Evolutionary conservation across 345 rosid species (phyloP).

Genomic region (Murraya paniculata): DNA sequence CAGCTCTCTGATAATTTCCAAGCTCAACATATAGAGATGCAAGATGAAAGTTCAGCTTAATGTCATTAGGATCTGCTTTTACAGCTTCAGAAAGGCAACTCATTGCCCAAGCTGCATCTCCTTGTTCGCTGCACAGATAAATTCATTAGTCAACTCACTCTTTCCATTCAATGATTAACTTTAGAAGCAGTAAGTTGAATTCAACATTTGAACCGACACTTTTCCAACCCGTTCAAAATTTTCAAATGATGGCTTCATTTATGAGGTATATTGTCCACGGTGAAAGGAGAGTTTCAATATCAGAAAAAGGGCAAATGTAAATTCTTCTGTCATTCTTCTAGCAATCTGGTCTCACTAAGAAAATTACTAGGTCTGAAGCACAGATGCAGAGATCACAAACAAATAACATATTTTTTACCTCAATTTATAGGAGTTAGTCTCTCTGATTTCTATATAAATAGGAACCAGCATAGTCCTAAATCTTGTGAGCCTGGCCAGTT

Average conservation of each 20-base stretch:
- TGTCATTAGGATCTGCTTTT: conserved; percentile 67
- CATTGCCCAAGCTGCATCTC: conserved; percentile 43
- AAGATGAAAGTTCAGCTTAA: conserved; percentile 48
- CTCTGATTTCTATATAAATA: neutral
- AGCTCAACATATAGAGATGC: conserved; percentile 57
- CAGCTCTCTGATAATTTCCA: conserved; percentile 68
- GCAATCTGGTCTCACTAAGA: neutral
- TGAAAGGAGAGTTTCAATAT: neutral
- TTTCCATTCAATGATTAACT: neutral
- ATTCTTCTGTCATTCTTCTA: neutral
- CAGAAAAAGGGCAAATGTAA: neutral
- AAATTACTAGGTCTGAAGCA: neutral
- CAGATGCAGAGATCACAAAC: neutral
- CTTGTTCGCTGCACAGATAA: conserved; percentile 45
- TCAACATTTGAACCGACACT: neutral
- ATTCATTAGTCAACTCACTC: neutral
- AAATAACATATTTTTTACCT: too few relatives aligned
- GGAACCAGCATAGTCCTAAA: neutral
- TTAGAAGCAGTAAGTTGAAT: neutral
- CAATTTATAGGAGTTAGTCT: too few relatives aligned
- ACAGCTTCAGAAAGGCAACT: conserved; percentile 73
- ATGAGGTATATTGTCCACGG: neutral
- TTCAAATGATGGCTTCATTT: neutral
- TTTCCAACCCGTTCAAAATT: neutral
- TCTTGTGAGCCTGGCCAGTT: neutral